These are phyloP conservation scores for Entomophthora muscae DNA, from an alignment of 371 early-diverging fungal genomes.

Conservation along the genomic window DNA sequence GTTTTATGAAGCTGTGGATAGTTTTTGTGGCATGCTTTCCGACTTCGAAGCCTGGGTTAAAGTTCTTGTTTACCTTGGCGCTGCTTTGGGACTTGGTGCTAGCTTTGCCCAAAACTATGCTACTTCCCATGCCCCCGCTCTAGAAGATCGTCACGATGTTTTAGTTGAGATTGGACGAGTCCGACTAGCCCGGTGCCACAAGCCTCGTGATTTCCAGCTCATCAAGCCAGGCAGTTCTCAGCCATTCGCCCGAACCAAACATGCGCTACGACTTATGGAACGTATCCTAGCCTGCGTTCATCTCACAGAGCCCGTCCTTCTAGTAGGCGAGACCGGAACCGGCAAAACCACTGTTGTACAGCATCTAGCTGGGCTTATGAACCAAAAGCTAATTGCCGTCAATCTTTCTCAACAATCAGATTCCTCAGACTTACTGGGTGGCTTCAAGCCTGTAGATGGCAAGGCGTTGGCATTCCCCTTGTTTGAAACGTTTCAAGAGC, in stretches of 20 bases:
- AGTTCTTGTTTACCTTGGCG: constrained; percentile 44
- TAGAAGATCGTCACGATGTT: constrained; percentile 21
- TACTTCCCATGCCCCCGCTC: constrained; percentile 46
- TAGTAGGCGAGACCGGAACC: constrained; percentile 98
- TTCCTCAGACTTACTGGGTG: constrained; percentile 92
- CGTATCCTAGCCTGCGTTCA: constrained; percentile 64
- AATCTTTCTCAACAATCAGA: constrained; percentile 98
- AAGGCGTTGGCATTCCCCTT: constrained; percentile 58
- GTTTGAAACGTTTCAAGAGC: constrained; percentile 61
- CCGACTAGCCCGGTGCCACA: background rate
- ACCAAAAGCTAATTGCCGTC: constrained; percentile 69
- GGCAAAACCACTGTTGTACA: constrained; percentile 99
- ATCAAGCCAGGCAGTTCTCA: constrained; percentile 20
- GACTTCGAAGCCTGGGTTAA: constrained; percentile 40
- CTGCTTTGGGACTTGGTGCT: constrained; percentile 46
- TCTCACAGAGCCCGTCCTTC: constrained; percentile 70
- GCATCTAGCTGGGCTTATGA: constrained; percentile 65
- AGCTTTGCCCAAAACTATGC: constrained; percentile 52
- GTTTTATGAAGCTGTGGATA: constrained; percentile 75
- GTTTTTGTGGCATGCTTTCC: constrained; percentile 70
- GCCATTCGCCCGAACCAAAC: constrained; percentile 65
- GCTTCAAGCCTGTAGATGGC: constrained; percentile 92
- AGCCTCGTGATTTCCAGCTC: constrained; percentile 13
- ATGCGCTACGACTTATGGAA: constrained; percentile 62
- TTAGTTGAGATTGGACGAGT: constrained; percentile 15